Evolutionary conservation across 2,329 filamentous ascomycete genomes (phyloP).

Genomic region (Dactylellina drechsleri): DNA sequence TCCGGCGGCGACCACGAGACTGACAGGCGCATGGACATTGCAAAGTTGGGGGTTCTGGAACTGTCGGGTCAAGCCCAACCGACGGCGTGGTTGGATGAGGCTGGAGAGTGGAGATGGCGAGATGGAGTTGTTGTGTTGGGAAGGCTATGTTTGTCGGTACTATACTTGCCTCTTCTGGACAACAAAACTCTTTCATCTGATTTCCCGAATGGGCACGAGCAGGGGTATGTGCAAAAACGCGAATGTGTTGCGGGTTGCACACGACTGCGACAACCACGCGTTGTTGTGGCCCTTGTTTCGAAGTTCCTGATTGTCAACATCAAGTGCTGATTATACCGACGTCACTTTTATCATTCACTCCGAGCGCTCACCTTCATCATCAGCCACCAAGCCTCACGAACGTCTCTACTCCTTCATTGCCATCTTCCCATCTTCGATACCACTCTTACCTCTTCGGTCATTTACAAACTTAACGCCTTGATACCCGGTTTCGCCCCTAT

Average conservation of each 20-base stretch:
- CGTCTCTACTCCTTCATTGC: background rate
- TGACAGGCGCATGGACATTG: background rate
- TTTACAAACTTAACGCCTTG: background rate
- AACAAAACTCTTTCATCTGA: slow-evolving; percentile 1
- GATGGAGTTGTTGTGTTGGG: slow-evolving; percentile 26
- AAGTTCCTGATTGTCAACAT: background rate
- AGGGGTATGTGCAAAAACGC: slow-evolving; percentile 9
- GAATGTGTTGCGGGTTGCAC: slow-evolving; percentile 23
- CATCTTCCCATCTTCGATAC: background rate
- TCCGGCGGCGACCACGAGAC: background rate
- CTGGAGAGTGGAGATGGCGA: background rate
- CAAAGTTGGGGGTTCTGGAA: background rate
- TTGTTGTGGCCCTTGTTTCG: slow-evolving; percentile 38
- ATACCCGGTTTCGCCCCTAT: background rate
- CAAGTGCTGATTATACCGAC: slow-evolving; percentile 7
- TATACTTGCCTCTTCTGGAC: slow-evolving; percentile 7
- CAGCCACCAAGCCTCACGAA: background rate
- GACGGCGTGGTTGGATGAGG: background rate
- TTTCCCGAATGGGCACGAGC: slow-evolving; percentile 36
- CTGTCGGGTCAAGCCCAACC: background rate
- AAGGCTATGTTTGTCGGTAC: slow-evolving; percentile 7
- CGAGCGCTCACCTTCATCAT: background rate
- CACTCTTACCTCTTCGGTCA: background rate
- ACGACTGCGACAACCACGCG: slow-evolving; percentile 27
- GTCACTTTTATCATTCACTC: slow-evolving; percentile 10